These are phyloP conservation scores for Escallonia rubra DNA, from an alignment of 129 eudicot genomes.

Conservation along the genomic window DNA sequence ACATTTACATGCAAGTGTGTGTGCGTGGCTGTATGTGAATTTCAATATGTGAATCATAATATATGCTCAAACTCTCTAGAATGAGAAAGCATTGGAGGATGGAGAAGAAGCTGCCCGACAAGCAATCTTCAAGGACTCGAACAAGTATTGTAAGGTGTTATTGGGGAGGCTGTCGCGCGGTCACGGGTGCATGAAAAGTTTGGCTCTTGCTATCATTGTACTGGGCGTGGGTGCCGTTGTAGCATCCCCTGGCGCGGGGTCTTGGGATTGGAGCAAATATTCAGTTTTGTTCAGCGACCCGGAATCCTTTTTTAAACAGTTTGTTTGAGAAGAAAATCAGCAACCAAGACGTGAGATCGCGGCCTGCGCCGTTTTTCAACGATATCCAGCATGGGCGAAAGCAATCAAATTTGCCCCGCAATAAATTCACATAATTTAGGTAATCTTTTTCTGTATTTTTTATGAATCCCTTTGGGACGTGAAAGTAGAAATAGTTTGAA, in stretches of 20 bases:
- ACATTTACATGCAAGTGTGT: not conserved
- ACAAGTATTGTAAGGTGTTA: conserved; percentile 65
- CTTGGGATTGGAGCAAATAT: conserved; percentile 58
- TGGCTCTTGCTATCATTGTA: conserved; percentile 34
- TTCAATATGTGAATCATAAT: not conserved
- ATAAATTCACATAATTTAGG: conserved; percentile 16
- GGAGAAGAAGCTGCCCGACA: conserved; percentile 39
- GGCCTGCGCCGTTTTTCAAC: not conserved
- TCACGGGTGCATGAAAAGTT: conserved; percentile 57
- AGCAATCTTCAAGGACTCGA: conserved; percentile 64
- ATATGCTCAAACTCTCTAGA: conserved; percentile 26
- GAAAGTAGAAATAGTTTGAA: conserved; percentile 6
- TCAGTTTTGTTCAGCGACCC: conserved; percentile 39
- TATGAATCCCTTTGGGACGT: not conserved
- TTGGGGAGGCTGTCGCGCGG: conserved; percentile 70
- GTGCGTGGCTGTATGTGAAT: not conserved
- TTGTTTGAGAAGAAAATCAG: conserved; percentile 5
- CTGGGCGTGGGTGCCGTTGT: conserved; percentile 54
- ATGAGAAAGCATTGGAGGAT: conserved; percentile 58
- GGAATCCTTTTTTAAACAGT: conserved; percentile 24
- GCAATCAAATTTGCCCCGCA: conserved; percentile 15
- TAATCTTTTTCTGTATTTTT: conserved; percentile 12
- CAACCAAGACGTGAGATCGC: not conserved
- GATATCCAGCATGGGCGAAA: not conserved
- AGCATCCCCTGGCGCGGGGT: conserved; percentile 41